A percentile compares a stretch with the other conserved stretches of the same genome.
Evolutionary conservation across 805 yeast species (phyloP).

Genomic region (Wickerhamiella occidentalis): DNA sequence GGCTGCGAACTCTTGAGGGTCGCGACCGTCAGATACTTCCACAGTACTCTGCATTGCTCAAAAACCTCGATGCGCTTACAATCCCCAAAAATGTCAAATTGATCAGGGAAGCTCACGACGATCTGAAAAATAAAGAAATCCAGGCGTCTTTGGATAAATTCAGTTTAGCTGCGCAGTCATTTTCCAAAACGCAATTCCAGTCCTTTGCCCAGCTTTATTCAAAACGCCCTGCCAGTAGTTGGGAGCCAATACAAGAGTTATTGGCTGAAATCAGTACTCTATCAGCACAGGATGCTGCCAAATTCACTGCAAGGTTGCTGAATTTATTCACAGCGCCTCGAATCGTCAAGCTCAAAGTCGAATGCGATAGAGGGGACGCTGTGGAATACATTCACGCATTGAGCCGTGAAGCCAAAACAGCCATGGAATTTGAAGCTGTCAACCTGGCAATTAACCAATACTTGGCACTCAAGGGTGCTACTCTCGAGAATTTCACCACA

Average conservation of each 20-base stretch:
- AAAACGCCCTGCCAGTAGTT: not conserved
- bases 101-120: not conserved
- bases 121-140: not conserved
- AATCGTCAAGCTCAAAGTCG: not conserved
- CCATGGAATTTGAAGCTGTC: conserved; percentile 4
- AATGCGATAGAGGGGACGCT: not conserved
- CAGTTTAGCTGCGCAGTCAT: not conserved
- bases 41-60: not conserved
- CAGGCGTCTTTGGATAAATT: not conserved
- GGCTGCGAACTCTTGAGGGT: not conserved
- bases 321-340: conserved; percentile 1
- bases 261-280: not conserved
- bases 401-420: not conserved
- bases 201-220: not conserved
- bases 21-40: not conserved
- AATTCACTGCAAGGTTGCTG: not conserved
- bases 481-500: not conserved
- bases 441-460: conserved; percentile 1
- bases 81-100: not conserved
- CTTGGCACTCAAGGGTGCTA: not conserved
- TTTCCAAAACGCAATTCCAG: not conserved
- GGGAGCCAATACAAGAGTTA: not conserved
- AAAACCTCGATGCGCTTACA: conserved; percentile 2
- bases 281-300: not conserved
- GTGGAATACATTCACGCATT: not conserved